Conservation (phyloP, 2,329 filamentous ascomycete genomes). For the Microcyclospora tardicrescens region DNA sequence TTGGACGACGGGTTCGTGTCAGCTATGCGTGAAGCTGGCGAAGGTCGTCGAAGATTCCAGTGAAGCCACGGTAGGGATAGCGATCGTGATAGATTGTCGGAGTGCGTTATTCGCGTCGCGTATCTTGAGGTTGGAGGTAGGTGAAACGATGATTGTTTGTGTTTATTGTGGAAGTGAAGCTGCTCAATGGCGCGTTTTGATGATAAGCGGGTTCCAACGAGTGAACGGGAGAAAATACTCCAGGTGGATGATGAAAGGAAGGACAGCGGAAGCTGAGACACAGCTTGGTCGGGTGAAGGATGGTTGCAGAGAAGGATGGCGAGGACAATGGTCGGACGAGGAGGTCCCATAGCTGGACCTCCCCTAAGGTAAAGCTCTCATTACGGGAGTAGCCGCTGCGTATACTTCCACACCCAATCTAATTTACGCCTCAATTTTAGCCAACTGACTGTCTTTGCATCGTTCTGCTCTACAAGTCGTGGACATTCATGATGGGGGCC, state of each 20-base stretch:
- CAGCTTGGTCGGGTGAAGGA: too few species aligned
- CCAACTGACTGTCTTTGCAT: too few species aligned
- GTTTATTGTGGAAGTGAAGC: constrained; percentile 4
- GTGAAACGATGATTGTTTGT: constrained; percentile 2
- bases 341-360: too few species aligned
- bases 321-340: too few species aligned
- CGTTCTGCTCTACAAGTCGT: too few species aligned
- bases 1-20: constrained; percentile 5
- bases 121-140: not conserved
- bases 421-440: too few species aligned
- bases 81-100: not conserved
- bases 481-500: too few species aligned
- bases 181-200: constrained; percentile 1
- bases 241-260: constrained; percentile 3
- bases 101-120: not conserved
- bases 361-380: too few species aligned
- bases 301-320: not conserved
- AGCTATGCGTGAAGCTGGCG: constrained; percentile 6
- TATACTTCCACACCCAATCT: too few species aligned
- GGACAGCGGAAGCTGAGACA: not conserved
- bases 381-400: too few species aligned
- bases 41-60: constrained; percentile 7
- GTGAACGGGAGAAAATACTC: constrained; percentile 8
- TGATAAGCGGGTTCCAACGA: constrained; percentile 8
- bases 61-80: constrained; percentile 13